These are phyloP conservation scores for Mycena albidolilacea DNA, from an alignment of 768 basidiomycete genomes.

Conservation along the genomic window DNA sequence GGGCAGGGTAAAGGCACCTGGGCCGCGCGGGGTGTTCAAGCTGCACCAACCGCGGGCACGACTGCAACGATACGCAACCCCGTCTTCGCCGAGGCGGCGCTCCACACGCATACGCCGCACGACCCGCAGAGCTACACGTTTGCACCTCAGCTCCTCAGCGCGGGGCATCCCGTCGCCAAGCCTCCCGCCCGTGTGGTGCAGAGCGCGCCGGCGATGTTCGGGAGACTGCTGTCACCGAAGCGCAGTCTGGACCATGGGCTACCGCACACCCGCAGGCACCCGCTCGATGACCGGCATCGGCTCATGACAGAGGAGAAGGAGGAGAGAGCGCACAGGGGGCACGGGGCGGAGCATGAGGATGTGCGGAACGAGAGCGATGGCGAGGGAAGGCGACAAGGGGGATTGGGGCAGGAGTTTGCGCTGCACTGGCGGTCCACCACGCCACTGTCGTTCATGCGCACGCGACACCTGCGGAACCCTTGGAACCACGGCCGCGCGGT, in stretches of 20 bases:
- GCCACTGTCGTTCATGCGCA: constrained; percentile 80
- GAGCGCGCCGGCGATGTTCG: constrained; percentile 70
- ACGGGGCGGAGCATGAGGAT: constrained; percentile 3
- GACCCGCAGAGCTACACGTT: too few relatives aligned
- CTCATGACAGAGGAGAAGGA: not conserved
- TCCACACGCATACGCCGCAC: too few relatives aligned
- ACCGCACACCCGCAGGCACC: constrained; percentile 45
- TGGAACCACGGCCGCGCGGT: constrained; percentile 92
- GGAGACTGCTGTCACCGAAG: constrained; percentile 47
- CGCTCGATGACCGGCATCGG: not conserved
- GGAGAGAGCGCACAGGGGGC: constrained; percentile 44
- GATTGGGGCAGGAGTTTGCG: constrained; percentile 61
- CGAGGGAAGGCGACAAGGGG: constrained; percentile 71
- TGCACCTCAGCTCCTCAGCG: too few relatives aligned
- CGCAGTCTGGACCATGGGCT: constrained; percentile 49
- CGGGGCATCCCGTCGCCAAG: too few relatives aligned
- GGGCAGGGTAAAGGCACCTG: constrained; percentile 42
- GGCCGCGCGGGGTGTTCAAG: not conserved
- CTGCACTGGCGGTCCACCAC: constrained; percentile 86
- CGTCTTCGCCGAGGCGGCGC: too few relatives aligned
- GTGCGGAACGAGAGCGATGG: constrained; percentile 49
- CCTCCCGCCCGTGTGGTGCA: constrained; percentile 33
- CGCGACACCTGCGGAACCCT: constrained; percentile 87
- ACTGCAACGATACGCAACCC: not conserved
- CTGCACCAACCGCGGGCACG: not conserved